Conservation (phyloP, 305 asterid species). For the Solanum hybrid region DNA sequence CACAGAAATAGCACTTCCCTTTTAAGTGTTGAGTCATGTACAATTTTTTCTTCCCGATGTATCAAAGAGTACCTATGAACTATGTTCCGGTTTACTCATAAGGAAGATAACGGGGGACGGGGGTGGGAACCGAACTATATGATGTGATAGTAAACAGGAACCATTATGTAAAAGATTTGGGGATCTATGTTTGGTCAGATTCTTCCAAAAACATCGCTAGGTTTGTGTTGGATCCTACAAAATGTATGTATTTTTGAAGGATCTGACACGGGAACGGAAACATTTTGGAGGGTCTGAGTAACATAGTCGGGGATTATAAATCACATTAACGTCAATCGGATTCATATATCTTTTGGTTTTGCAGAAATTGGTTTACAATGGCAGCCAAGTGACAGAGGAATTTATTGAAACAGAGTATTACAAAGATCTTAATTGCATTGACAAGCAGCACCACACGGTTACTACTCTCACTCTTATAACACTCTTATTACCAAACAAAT, state of each 20-base stretch:
- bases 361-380: conserved; percentile 57
- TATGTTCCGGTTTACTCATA: not conserved
- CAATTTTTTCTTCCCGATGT: not conserved
- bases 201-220: not conserved
- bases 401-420: conserved; percentile 80
- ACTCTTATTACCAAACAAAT: not conserved
- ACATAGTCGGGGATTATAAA: not conserved
- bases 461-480: not conserved
- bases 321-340: not conserved
- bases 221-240: not conserved
- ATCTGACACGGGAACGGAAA: not conserved
- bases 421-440: conserved; percentile 58
- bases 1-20: not conserved
- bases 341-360: not conserved
- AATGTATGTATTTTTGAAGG: not conserved
- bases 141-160: not conserved
- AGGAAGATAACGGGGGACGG: not conserved
- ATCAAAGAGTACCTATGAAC: not conserved
- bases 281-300: not conserved
- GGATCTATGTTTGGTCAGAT: not conserved
- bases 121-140: not conserved
- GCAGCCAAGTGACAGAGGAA: conserved; percentile 43
- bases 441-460: conserved; percentile 89
- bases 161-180: not conserved
- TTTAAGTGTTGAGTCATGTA: not conserved